Percentiles rank a stretch among this genome's conserved stretches.
These are phyloP conservation scores for Narthecium ossifragum DNA, from an alignment of 106 monocot species.

Conservation along the genomic window DNA sequence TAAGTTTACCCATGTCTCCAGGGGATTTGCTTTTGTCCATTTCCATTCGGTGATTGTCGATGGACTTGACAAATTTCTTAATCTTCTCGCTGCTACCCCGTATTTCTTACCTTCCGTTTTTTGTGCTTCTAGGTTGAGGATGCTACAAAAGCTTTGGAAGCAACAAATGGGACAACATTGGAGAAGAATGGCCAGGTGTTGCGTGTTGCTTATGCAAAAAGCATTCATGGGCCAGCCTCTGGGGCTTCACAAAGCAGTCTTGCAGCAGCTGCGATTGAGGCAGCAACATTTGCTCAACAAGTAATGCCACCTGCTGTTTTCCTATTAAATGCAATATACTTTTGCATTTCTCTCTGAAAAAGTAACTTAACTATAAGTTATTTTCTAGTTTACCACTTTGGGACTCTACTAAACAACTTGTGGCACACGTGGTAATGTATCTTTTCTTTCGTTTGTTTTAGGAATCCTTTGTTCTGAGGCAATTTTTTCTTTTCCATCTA, in stretches of 20 bases:
- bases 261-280: conserved; percentile 99
- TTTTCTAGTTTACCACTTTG: no score
- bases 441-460: no score
- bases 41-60: conserved; percentile 67
- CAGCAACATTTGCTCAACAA: conserved; percentile 96
- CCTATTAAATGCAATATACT: no score
- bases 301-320: no score
- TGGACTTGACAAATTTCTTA: no score
- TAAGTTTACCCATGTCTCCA: conserved; percentile 97
- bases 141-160: conserved; percentile 93
- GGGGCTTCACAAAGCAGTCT: conserved; percentile 69
- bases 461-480: no score
- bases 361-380: no score
- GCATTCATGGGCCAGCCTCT: conserved; percentile 71
- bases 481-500: no score
- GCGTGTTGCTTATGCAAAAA: conserved; percentile 97
- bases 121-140: conserved; percentile 64
- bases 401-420: no score
- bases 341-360: no score
- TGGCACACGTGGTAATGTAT: no score
- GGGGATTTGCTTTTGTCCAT: conserved; percentile 96
- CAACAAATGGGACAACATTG: conserved; percentile 81
- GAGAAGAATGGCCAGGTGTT: conserved; percentile 91
- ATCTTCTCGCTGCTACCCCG: background rate
- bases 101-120: background rate